phyloP scores from a whole-genome alignment of 2,329 filamentous ascomycete genomes.

The Cladophialophora yegresii region DNA sequence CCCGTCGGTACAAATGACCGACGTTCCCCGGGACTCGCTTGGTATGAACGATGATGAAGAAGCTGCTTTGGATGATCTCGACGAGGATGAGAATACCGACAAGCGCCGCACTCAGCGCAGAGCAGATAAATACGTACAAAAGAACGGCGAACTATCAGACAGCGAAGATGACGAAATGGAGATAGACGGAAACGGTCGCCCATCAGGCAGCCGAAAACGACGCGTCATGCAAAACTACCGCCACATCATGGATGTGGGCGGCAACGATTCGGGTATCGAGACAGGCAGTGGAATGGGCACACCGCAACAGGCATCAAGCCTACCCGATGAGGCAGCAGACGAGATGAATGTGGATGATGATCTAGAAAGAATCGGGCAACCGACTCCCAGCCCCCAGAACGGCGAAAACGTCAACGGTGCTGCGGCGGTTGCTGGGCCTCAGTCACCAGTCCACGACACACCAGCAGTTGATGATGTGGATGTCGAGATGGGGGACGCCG shows the following conservation, averaged over 20 bases:
- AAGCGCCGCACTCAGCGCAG: conserved; percentile 76
- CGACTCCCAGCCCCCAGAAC: conserved; percentile 23
- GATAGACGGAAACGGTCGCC: conserved; percentile 67
- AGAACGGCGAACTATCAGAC: conserved; percentile 79
- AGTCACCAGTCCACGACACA: conserved; percentile 16
- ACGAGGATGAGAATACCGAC: conserved; percentile 86
- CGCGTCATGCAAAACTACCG: conserved; percentile 79
- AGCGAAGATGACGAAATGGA: conserved; percentile 84
- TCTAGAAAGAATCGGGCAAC: conserved; percentile 24
- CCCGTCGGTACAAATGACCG: conserved; percentile 66
- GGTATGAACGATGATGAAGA: conserved; percentile 66
- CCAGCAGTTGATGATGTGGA: conserved; percentile 28
- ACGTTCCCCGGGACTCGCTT: conserved; percentile 61
- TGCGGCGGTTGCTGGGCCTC: conserved; percentile 26
- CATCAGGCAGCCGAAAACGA: conserved; percentile 76
- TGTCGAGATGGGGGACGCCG: conserved; percentile 47
- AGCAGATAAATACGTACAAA: conserved; percentile 75
- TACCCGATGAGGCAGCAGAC: conserved; percentile 49
- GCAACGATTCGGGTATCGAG: conserved; percentile 56
- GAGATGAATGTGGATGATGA: conserved; percentile 45
- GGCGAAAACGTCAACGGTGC: conserved; percentile 25
- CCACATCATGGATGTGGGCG: conserved; percentile 60
- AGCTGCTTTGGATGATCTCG: conserved; percentile 66
- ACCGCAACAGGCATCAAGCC: conserved; percentile 47
- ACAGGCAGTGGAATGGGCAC: conserved; percentile 52